Evolutionary conservation across 192 early-diverging fungal species (phyloP).

Genomic region (Coemansia sp.): DNA sequence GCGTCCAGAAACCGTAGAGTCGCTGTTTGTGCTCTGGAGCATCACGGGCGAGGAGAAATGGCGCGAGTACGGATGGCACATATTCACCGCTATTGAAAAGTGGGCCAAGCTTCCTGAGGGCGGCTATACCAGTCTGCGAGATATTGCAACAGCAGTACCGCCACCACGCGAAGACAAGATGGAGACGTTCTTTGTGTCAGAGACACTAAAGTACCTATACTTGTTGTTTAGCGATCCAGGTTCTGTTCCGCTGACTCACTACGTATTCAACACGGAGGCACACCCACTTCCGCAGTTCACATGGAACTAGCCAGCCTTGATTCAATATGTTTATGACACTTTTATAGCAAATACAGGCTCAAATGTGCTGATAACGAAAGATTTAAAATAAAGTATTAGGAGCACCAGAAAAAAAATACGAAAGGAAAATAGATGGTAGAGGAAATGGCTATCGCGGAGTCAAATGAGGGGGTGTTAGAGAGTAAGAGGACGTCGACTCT

Average conservation of each 20-base stretch:
- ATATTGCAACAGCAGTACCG: conserved; percentile 24
- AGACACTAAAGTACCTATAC: conserved; percentile 94
- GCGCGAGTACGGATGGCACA: conserved; percentile 71
- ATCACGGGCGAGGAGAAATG: conserved; percentile 82
- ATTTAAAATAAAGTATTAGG: not conserved
- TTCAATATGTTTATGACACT: not conserved
- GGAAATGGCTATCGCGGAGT: conserved; percentile 5
- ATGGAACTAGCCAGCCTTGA: conserved; percentile 9
- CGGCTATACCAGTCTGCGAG: conserved; percentile 58
- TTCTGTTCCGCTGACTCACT: conserved; percentile 68
- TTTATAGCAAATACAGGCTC: not conserved
- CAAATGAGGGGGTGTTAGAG: not conserved
- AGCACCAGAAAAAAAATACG: not conserved
- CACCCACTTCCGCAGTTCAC: conserved; percentile 66
- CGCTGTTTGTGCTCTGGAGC: conserved; percentile 78
- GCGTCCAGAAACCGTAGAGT: conserved; percentile 88
- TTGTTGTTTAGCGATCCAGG: conserved; percentile 71
- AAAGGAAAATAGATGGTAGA: conserved; percentile 6
- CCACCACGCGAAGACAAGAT: conserved; percentile 30
- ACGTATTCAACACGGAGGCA: conserved; percentile 94
- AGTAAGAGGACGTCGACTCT: not conserved
- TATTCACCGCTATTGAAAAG: conserved; percentile 81
- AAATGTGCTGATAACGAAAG: not conserved
- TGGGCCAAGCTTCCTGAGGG: conserved; percentile 59
- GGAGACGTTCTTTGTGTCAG: conserved; percentile 84